Evolutionary conservation across 2,329 filamentous ascomycete species (phyloP), one percentile per base, ranked within the genome.

Genomic region (Diaporthe sp.): DNA sequence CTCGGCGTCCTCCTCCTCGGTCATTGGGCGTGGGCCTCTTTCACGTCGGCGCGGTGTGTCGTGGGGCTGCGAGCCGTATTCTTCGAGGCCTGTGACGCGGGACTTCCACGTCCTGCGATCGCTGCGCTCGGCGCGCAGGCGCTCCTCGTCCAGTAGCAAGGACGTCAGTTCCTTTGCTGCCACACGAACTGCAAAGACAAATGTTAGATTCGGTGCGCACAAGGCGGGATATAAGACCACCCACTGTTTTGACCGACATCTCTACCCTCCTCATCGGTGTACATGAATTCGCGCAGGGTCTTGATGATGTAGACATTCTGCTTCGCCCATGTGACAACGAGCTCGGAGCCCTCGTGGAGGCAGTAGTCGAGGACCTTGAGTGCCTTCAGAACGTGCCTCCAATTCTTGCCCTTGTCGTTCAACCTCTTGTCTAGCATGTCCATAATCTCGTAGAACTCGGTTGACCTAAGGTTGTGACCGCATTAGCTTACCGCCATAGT

Each of bases 221-320:
- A 31, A 17, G 12, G 15, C 19, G 37, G 8, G 9, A 34, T 17
- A 17, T 17, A 25, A 9, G 3, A n/a, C 25, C 28, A 72, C 75
- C 68, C 88, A 98, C 97, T 96, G 86, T 98, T 98, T 82, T 98
- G 95, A 73, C 97, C 97, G 68, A 99, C 97, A 83, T 99, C 97
- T 78, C 94, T 92, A 65, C 96, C 95, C 78, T 99, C 97, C 82
- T 99, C 97, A 79, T 99, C 97, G 71, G 98, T 91, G 83, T 98
- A 98, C 82, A 97, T 94, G 81, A 99, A 99, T 85, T 99, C 97
- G 82, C 97, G 94, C 83, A 99, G 86, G 42, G 97, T 99, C 88
- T 98, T 98, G 88, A 99, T 98, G 85, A 99, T 97, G 86, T 98
- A 99, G 79, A 98, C 93, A 83, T 98, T 98, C 88, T 98, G 97